Percentiles rank a stretch among this genome's conserved stretches.
phyloP scores from a whole-genome alignment of 1,284 basidiomycete genomes.

The Melampsora abietis-canadensis region DNA sequence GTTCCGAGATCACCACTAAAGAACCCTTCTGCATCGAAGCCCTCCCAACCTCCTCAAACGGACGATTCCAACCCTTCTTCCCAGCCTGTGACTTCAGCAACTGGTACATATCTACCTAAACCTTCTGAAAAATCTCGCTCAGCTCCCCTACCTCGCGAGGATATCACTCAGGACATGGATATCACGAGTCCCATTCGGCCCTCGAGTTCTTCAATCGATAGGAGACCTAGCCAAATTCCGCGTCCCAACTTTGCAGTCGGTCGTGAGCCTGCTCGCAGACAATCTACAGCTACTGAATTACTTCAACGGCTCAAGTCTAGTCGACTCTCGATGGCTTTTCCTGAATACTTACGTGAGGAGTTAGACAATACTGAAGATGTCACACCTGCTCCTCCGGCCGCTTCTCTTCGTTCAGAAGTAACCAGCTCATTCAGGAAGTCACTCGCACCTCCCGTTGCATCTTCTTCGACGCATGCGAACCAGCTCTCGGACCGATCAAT shows the following conservation, averaged over 20 bases:
- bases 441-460: neutral
- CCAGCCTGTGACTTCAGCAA: neutral
- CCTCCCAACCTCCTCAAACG: neutral
- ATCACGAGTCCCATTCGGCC: constrained; percentile 11
- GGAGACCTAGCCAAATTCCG: neutral
- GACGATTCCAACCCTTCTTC: neutral
- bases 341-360: constrained; percentile 21
- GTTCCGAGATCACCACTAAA: no score
- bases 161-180: constrained; percentile 18
- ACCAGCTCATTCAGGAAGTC: neutral
- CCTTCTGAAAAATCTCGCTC: neutral
- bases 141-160: constrained; percentile 5
- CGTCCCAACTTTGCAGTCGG: neutral
- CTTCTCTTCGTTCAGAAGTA: neutral
- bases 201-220: neutral
- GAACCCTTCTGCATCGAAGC: neutral
- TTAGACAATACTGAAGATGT: constrained; percentile 29
- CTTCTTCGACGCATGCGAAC: neutral
- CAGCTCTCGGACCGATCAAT: neutral
- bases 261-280: constrained; percentile 19
- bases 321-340: constrained; percentile 24
- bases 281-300: constrained; percentile 1
- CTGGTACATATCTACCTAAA: neutral
- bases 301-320: constrained; percentile 18
- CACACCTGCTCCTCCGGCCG: neutral